Percentiles rank a stretch among this genome's conserved stretches.
phyloP scores from a whole-genome alignment of 176 grass and related monocot species.

The Eleusine coracana region DNA sequence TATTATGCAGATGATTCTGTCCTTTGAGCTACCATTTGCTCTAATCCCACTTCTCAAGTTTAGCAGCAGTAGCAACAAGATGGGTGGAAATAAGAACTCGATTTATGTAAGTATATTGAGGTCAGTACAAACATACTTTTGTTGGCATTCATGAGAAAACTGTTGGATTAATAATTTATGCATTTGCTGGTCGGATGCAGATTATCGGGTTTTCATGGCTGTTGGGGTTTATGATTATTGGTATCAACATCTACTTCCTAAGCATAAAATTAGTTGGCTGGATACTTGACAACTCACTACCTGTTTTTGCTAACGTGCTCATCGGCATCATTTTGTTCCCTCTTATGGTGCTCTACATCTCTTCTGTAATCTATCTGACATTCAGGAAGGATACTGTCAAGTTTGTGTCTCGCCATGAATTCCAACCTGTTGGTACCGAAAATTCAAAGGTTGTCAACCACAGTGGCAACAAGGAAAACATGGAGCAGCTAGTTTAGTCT shows the following conservation, averaged over 20 bases:
- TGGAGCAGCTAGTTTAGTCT: background rate
- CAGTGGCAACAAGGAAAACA: background rate
- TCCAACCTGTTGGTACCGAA: background rate
- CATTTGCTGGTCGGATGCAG: slow-evolving; percentile 29
- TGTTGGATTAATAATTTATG: background rate
- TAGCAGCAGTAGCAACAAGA: slow-evolving; percentile 73
- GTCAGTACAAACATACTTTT: background rate
- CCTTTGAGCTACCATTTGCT: slow-evolving; percentile 87
- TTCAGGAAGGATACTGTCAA: slow-evolving; percentile 65
- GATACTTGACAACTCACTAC: slow-evolving; percentile 65
- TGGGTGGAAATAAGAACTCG: slow-evolving; percentile 85
- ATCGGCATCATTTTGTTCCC: slow-evolving; percentile 62
- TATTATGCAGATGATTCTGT: slow-evolving; percentile 85
- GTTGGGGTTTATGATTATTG: slow-evolving; percentile 56
- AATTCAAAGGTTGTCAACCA: slow-evolving; percentile 36
- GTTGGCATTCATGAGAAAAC: background rate
- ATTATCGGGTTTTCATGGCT: slow-evolving; percentile 65
- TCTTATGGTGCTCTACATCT: slow-evolving; percentile 58
- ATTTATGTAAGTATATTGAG: slow-evolving; percentile 56
- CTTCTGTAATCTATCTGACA: slow-evolving; percentile 60
- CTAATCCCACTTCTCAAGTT: slow-evolving; percentile 96
- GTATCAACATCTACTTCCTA: slow-evolving; percentile 85
- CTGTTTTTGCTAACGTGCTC: slow-evolving; percentile 37
- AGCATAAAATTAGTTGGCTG: slow-evolving; percentile 55
- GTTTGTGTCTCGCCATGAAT: slow-evolving; percentile 34